phyloP scores from a whole-genome alignment of 257 asterid species.

The Solanum sitiens region DNA sequence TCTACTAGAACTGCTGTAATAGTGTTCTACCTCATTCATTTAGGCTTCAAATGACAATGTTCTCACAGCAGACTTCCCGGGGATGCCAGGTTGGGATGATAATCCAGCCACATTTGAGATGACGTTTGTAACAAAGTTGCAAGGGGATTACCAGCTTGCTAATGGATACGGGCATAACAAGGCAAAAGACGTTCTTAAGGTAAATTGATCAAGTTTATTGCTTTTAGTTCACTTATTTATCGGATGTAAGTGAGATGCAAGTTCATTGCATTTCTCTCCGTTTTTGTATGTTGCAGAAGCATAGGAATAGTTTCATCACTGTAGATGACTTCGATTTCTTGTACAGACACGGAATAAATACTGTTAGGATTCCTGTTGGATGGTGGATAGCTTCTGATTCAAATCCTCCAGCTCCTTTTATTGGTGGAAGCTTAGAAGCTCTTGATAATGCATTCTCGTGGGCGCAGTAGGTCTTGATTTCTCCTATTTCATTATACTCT shows the following conservation, averaged over 20 bases:
- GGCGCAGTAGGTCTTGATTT: conserved; percentile 57
- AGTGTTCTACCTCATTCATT: conserved; percentile 17
- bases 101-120: conserved; percentile 72
- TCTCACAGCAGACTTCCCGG: conserved; percentile 76
- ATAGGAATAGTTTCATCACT: conserved; percentile 58
- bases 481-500: not conserved
- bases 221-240: not conserved
- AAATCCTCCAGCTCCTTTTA: conserved; percentile 63
- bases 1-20: not conserved
- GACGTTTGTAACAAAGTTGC: conserved; percentile 39
- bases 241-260: not conserved
- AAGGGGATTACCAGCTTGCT: conserved; percentile 83
- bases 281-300: conserved; percentile 43
- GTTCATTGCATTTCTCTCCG: not conserved
- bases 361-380: conserved; percentile 85
- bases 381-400: conserved; percentile 91
- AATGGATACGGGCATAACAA: conserved; percentile 65
- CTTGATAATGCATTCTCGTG: conserved; percentile 79
- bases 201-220: not conserved
- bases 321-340: conserved; percentile 61
- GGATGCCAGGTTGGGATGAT: conserved; percentile 76
- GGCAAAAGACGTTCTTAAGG: conserved; percentile 56
- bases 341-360: conserved; percentile 55
- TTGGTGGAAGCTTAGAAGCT: conserved; percentile 63
- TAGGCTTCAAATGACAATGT: conserved; percentile 63